Percentiles rank a stretch among this genome's conserved stretches.
phyloP scores from a whole-genome alignment of 2,329 filamentous ascomycete genomes.

The Pyricularia sp. region DNA sequence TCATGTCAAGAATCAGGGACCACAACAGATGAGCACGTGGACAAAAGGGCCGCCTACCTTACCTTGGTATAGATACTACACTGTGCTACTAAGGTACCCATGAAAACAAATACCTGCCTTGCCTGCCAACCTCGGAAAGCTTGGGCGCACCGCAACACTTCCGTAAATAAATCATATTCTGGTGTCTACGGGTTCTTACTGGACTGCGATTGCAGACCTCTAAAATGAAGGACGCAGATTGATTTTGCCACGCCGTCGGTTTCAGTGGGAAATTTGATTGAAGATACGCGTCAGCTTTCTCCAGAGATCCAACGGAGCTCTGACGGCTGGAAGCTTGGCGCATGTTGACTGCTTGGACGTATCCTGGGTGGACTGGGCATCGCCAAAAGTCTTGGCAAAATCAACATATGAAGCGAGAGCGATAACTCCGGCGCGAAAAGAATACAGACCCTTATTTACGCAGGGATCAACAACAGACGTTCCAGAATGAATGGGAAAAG shows the following conservation, averaged over 20 bases:
- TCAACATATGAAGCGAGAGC: not conserved
- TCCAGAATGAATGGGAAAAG: not conserved
- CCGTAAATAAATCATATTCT: not conserved
- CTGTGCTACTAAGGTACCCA: not conserved
- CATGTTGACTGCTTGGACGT: not conserved
- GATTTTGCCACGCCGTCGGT: not conserved
- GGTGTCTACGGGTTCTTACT: not conserved
- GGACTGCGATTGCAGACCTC: not conserved
- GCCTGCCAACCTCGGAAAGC: not conserved
- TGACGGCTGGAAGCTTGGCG: not conserved
- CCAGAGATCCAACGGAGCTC: not conserved
- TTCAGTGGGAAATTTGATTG: conserved; percentile 1
- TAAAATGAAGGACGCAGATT: not conserved
- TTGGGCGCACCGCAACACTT: not conserved
- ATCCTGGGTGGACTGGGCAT: not conserved
- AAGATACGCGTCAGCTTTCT: not conserved
- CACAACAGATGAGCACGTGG: not conserved
- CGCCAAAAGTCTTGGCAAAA: not conserved
- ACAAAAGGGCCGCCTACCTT: not conserved
- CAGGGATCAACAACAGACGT: not conserved
- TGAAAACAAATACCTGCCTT: no score
- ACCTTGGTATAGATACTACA: not conserved
- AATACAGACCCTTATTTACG: not conserved
- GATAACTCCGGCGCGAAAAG: not conserved
- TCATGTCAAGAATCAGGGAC: not conserved